Base-by-base conservation (phyloP, 192 early-diverging fungal species). In the Neocallimastix lanati region DNA sequence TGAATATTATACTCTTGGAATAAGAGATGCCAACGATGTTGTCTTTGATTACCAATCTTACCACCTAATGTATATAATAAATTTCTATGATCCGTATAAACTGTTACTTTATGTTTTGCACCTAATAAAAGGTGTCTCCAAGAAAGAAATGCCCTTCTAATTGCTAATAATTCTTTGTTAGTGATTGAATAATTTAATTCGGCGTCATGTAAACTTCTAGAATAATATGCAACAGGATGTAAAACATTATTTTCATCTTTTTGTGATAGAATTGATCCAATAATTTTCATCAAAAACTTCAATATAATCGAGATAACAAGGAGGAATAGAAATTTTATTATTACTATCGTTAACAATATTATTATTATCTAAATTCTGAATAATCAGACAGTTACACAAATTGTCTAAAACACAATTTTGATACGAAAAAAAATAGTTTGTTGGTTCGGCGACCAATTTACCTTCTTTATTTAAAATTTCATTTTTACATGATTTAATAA, bases 41-140 rank as follows among this genome's bases (percentile, higher is more conserved):
- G 86, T 1, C 86, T 77, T 13, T 81, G 77, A 28, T 80, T 84
- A 11, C 85, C 80, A n/a, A 81, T 37, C 0, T 18, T 76, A 9
- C 81, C 82, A 0, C 80, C 81, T 12, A 78, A 79, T 18, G 86
- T 84, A 28, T 85, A 85, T 28, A 82, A 80, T 29, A 87, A 78
- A 77, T 86, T 86, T 27, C 81, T 80, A 76, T 88, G 88, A 77
- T 88, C 84, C 2, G 84, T 83, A 78, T 78, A 80, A 2, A 88
- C 82, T 1, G 40, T 81, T 33, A 88, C 81, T 13, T 78, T 15
- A 33, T 76, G 29, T 0, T 38, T 29, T 28, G 80, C 1, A 11
- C 83, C 82, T 76, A 80, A 82, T 28, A 89, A 78, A 29, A 84
- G 83, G 15, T 81, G 80, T 1, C 82, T 28, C 84, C 86, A 88